Evolutionary conservation across 202 grass and related monocot species (phyloP).

Genomic region (Elaeis oleifera): DNA sequence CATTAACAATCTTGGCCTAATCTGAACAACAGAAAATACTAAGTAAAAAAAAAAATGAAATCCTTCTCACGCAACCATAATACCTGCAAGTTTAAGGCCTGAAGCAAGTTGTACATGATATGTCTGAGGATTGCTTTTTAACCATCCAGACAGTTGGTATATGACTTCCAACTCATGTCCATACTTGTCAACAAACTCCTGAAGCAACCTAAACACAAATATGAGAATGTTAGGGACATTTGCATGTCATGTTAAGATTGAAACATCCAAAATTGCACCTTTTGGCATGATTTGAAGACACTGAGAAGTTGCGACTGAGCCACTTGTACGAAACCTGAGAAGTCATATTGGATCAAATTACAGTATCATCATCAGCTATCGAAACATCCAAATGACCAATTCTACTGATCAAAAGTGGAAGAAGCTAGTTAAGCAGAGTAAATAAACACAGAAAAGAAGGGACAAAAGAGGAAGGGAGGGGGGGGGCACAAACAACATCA

Average conservation of each 20-base stretch:
- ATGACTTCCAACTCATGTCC: conserved; percentile 57
- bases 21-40: not conserved
- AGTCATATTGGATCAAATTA: not conserved
- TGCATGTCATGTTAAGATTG: not conserved
- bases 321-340: conserved; percentile 96
- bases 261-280: conserved; percentile 28
- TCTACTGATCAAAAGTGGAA: not conserved
- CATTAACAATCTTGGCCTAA: not conserved
- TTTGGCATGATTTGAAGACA: conserved; percentile 91
- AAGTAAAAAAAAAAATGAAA: not conserved
- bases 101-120: conserved; percentile 92
- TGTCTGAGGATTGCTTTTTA: conserved; percentile 47
- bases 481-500: too few relatives aligned
- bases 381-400: not conserved
- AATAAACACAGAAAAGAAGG: not conserved
- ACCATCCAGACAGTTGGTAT: conserved; percentile 86
- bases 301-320: conserved; percentile 82
- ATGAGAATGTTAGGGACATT: not conserved
- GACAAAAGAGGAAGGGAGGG: too few relatives aligned
- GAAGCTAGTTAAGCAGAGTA: not conserved
- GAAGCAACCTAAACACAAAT: conserved; percentile 53
- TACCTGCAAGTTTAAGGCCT: conserved; percentile 72
- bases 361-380: not conserved
- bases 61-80: not conserved
- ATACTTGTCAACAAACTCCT: conserved; percentile 58